A percentile compares a stretch with the other conserved stretches of the same genome.
Conservation (phyloP, 768 basidiomycete species). For the Pholiota conissans region DNA sequence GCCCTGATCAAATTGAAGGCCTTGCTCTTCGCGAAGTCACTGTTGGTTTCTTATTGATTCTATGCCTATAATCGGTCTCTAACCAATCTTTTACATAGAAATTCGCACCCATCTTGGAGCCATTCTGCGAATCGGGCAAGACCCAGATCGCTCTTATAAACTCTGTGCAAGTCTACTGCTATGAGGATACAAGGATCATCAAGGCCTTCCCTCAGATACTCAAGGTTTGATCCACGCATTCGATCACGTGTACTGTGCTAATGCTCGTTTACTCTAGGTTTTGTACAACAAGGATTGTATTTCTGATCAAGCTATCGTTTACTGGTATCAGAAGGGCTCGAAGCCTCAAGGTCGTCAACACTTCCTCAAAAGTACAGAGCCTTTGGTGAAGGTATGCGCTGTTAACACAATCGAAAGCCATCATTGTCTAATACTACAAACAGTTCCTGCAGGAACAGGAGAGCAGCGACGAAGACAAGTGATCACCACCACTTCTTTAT, state of each 20-base stretch:
- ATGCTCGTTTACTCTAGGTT: slow-evolving; percentile 47
- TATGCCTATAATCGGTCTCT: background rate
- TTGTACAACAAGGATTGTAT: slow-evolving; percentile 96
- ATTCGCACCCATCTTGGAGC: slow-evolving; percentile 82
- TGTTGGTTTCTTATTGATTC: slow-evolving; percentile 44
- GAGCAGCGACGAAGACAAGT: slow-evolving; percentile 70
- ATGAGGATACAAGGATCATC: slow-evolving; percentile 94
- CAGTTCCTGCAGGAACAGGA: slow-evolving; percentile 93
- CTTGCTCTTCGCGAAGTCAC: slow-evolving; percentile 86
- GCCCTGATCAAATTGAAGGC: slow-evolving; percentile 90
- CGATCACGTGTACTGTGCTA: background rate
- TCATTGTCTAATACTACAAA: slow-evolving; percentile 5
- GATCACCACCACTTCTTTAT: slow-evolving; percentile 20
- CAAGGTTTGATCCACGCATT: slow-evolving; percentile 51
- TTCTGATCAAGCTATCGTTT: slow-evolving; percentile 94
- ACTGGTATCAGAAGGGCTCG: slow-evolving; percentile 97
- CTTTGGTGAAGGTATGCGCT: slow-evolving; percentile 79
- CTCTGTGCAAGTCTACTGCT: slow-evolving; percentile 92
- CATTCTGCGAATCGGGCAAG: slow-evolving; percentile 87
- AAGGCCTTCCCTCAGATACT: slow-evolving; percentile 94
- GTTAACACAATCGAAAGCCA: background rate
- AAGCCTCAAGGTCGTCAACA: slow-evolving; percentile 95
- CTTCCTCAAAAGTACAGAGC: slow-evolving; percentile 86
- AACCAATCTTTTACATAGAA: slow-evolving; percentile 48
- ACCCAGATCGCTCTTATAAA: slow-evolving; percentile 95